These are phyloP conservation scores for Solanum tacnaense DNA, from an alignment of 257 asterid genomes.

Conservation along the genomic window DNA sequence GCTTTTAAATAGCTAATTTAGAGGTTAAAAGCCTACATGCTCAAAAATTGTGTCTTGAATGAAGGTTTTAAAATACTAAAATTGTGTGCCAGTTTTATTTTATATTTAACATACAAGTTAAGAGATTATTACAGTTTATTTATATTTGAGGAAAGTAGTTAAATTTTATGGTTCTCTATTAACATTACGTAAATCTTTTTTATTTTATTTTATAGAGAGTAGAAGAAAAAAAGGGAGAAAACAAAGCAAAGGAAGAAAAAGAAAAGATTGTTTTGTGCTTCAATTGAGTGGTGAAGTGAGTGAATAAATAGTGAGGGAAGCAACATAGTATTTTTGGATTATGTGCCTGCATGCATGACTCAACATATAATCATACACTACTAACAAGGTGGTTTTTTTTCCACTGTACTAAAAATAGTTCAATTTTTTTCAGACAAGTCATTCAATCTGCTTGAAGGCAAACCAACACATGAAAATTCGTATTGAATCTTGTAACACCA, in stretches of 20 bases:
- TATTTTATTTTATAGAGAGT: background rate
- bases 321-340: background rate
- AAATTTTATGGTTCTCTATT: background rate
- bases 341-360: background rate
- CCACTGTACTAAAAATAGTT: background rate
- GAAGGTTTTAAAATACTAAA: background rate
- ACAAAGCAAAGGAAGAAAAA: background rate
- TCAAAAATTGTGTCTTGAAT: too few relatives aligned
- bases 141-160: background rate
- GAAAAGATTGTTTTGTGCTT: background rate
- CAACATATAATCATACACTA: background rate
- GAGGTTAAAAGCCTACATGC: too few relatives aligned
- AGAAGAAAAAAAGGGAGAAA: background rate
- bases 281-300: background rate
- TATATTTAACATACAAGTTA: background rate
- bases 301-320: background rate
- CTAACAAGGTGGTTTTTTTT: background rate
- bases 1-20: too few relatives aligned
- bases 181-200: background rate
- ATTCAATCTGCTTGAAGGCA: too few relatives aligned
- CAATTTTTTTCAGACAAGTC: too few relatives aligned
- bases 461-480: too few relatives aligned
- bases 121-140: background rate
- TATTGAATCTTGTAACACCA: too few relatives aligned
- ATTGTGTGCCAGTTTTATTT: background rate